Evolutionary conservation across 495 filamentous ascomycete genomes (phyloP).

Genomic region (Elaphomyces granulatus): DNA sequence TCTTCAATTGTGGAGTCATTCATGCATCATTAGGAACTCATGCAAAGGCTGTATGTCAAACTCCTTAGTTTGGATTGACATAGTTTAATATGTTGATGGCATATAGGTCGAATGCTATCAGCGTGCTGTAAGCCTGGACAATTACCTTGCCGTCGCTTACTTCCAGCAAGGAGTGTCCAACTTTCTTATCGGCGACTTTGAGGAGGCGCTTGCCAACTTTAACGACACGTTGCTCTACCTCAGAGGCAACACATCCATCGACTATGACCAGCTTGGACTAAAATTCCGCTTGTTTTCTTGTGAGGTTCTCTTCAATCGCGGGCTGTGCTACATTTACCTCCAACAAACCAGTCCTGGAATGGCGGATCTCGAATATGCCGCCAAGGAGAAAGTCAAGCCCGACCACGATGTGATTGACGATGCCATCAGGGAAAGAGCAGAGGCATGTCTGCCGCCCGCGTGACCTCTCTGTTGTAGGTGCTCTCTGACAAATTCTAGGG

Average conservation of each 20-base stretch:
- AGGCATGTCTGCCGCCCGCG: slow-evolving; percentile 39
- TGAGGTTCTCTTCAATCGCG: slow-evolving; percentile 95
- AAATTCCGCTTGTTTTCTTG: slow-evolving; percentile 96
- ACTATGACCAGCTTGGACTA: slow-evolving; percentile 93
- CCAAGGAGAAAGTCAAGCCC: slow-evolving; percentile 89
- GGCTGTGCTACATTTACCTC: slow-evolving; percentile 94
- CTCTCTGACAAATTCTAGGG: slow-evolving; percentile 40
- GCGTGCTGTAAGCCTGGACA: slow-evolving; percentile 72
- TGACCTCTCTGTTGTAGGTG: background rate
- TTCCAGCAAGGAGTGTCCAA: slow-evolving; percentile 99
- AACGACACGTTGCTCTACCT: slow-evolving; percentile 95
- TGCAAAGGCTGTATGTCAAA: slow-evolving; percentile 67
- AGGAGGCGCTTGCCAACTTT: slow-evolving; percentile 96
- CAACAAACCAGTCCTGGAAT: slow-evolving; percentile 81
- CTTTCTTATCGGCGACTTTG: slow-evolving; percentile 92
- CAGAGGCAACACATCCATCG: slow-evolving; percentile 89
- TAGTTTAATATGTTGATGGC: slow-evolving; percentile 4
- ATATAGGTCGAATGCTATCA: slow-evolving; percentile 86
- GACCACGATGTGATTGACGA: slow-evolving; percentile 98
- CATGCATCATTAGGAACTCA: slow-evolving; percentile 96
- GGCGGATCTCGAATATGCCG: slow-evolving; percentile 79
- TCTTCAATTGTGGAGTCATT: slow-evolving; percentile 98
- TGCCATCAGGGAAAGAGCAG: slow-evolving; percentile 81
- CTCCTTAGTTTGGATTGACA: background rate
- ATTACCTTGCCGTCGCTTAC: slow-evolving; percentile 93